A percentile compares a stretch with the other conserved stretches of the same genome.
Conservation (phyloP, 495 filamentous ascomycete genomes). For the Pyronema omphalodes region DNA sequence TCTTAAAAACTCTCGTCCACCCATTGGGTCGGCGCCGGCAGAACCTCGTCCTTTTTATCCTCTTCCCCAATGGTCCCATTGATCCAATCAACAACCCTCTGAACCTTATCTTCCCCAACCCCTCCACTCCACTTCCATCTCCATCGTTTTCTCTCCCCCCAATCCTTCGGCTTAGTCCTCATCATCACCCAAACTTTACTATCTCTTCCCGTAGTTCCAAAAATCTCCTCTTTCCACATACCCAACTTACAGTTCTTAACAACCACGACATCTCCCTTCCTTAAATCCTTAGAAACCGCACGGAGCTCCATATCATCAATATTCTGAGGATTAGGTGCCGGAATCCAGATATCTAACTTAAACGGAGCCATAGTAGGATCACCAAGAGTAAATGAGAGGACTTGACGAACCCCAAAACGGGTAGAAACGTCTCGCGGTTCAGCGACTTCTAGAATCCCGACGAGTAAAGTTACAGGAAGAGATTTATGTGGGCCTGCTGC, state of each 20-base stretch:
- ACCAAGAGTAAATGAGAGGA: constrained; percentile 50
- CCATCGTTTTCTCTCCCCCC: constrained; percentile 19
- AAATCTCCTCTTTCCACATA: constrained; percentile 15
- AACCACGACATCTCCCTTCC: constrained; percentile 18
- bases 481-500: constrained; percentile 55
- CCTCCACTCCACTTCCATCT: constrained; percentile 15
- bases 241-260: constrained; percentile 17
- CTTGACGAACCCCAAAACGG: constrained; percentile 12
- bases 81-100: constrained; percentile 52
- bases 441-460: constrained; percentile 54
- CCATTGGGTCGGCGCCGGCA: too few species aligned
- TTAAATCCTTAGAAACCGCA: neutral
- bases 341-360: constrained; percentile 67
- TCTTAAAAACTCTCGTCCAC: too few species aligned
- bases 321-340: constrained; percentile 16
- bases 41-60: too few species aligned
- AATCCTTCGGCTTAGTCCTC: constrained; percentile 10
- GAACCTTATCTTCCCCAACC: constrained; percentile 42
- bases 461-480: constrained; percentile 57
- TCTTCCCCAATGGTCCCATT: too few species aligned
- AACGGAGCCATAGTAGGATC: constrained; percentile 77
- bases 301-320: constrained; percentile 8
- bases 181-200: constrained; percentile 50
- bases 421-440: constrained; percentile 39
- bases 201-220: constrained; percentile 24